These are phyloP conservation scores for Chalciporus pseudorubinellus DNA, from an alignment of 768 basidiomycete genomes.

Conservation along the genomic window DNA sequence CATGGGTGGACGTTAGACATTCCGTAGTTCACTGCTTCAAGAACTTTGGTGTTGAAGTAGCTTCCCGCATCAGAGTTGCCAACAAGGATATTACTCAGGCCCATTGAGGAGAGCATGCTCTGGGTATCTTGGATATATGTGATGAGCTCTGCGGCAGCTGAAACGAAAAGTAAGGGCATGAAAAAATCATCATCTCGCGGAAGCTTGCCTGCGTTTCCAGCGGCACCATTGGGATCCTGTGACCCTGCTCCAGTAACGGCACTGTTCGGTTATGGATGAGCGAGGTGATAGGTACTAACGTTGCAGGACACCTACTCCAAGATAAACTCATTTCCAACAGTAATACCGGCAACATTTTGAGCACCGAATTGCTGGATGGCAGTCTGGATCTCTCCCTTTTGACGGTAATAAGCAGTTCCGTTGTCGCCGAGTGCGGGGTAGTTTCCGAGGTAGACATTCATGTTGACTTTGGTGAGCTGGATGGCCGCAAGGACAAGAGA, in stretches of 20 bases:
- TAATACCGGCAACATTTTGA: conserved; percentile 73
- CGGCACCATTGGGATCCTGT: conserved; percentile 51
- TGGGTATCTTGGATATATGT: conserved; percentile 66
- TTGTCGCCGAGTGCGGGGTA: conserved; percentile 64
- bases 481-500: conserved; percentile 87
- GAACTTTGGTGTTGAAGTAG: conserved; percentile 72
- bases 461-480: conserved; percentile 81
- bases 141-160: conserved; percentile 63
- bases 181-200: not conserved
- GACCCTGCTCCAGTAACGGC: conserved; percentile 53
- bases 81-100: conserved; percentile 57
- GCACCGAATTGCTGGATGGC: conserved; percentile 79
- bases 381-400: conserved; percentile 60
- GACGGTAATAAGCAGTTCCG: conserved; percentile 66
- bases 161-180: not conserved
- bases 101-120: conserved; percentile 51
- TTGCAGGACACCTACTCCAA: conserved; percentile 51
- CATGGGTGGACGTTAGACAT: conserved; percentile 92
- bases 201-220: conserved; percentile 44
- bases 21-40: conserved; percentile 65
- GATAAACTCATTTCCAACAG: conserved; percentile 91
- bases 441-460: conserved; percentile 76
- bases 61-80: conserved; percentile 86
- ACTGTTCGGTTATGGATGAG: conserved; percentile 36
- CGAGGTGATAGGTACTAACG: not conserved